Base-by-base conservation (phyloP, 345 rosid genomes). In the Lepidium africanum region DNA sequence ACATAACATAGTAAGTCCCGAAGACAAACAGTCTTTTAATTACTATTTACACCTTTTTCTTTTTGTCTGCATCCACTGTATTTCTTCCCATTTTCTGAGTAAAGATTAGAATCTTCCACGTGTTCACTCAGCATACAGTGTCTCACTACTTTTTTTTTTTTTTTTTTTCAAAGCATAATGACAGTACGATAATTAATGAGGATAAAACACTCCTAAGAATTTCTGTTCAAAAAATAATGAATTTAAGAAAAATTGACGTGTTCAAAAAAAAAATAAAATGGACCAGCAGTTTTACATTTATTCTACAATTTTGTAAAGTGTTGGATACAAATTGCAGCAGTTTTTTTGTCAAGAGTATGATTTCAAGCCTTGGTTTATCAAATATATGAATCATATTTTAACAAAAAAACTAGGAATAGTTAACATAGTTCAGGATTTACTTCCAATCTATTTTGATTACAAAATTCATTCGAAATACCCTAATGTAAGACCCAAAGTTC, bases 71-170 rank as follows among this genome's bases (percentile, higher is more conserved):
- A 63, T 70, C 40, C 50, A 50, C 43, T 60, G 42, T 17, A 16
- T 37, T 16, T 69, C 17, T 40, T 70, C 42, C 49, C 50, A 39
- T 59, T 39, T 58, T 58, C 32, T 69, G 39, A 27, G 0, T 25
- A 40, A 59, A 70, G 37, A 51, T 14, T 51, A 47, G 69, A 52
- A 70, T 61, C 69, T 70, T 35, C 69, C 69, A 61, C 68, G 62
- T 70, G 75, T 61, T 61, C 27, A 19, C 30, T 47, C 10, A 52
- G 32, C n/a, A 61, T 33, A 35, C 47, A 52, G 23, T 49, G 65
- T 39, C 36, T n/a, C 42, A 58, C 7, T 2, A 3, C 23, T 54
- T 2, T 40, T 39, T 7, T 40, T 3, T 21, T 50, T 23, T 37
- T 2, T 19, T 21, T 7, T 14, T 12, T 40, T 32, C 25, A 15